Evolutionary conservation across 2,329 filamentous ascomycete genomes (phyloP).

Genomic region (Aspergillus terreus): DNA sequence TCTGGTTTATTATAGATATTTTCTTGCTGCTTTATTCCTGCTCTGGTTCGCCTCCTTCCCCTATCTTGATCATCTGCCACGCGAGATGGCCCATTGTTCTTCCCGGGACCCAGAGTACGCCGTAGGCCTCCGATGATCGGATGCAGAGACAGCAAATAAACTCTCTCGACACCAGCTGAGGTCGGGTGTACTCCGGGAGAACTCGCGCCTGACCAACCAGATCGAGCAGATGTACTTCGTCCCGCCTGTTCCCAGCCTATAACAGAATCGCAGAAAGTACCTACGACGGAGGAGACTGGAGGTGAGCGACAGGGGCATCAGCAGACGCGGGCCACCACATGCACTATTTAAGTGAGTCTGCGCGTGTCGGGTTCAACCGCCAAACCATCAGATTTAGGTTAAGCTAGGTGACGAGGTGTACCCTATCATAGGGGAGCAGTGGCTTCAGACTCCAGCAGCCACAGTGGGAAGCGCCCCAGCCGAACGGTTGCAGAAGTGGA

Average conservation of each 20-base stretch:
- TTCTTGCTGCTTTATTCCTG: background rate
- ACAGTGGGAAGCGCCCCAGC: slow-evolving; percentile 8
- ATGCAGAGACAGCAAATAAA: background rate
- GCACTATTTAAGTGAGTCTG: too few species aligned
- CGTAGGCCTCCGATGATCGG: background rate
- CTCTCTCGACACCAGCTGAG: background rate
- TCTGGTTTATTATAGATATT: background rate
- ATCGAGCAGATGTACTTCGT: background rate
- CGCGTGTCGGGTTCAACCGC: background rate
- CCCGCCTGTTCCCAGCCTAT: background rate
- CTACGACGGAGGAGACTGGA: background rate
- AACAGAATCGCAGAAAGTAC: too few species aligned
- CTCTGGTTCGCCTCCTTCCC: background rate
- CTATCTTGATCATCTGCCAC: background rate
- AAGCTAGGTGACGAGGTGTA: slow-evolving; percentile 16
- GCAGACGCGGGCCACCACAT: background rate
- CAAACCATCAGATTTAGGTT: slow-evolving; percentile 9
- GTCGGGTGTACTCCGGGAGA: too few species aligned
- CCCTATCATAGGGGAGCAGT: slow-evolving; percentile 12
- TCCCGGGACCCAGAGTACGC: background rate
- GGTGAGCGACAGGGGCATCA: slow-evolving; percentile 6
- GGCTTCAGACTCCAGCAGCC: slow-evolving; percentile 2
- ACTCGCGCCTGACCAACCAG: background rate
- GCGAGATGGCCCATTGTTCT: background rate
- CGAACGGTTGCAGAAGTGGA: slow-evolving; percentile 15